Percentiles rank a stretch among this genome's conserved stretches.
These are phyloP conservation scores for Gillenia trifoliata DNA, from an alignment of 306 rosid species.

Conservation along the genomic window DNA sequence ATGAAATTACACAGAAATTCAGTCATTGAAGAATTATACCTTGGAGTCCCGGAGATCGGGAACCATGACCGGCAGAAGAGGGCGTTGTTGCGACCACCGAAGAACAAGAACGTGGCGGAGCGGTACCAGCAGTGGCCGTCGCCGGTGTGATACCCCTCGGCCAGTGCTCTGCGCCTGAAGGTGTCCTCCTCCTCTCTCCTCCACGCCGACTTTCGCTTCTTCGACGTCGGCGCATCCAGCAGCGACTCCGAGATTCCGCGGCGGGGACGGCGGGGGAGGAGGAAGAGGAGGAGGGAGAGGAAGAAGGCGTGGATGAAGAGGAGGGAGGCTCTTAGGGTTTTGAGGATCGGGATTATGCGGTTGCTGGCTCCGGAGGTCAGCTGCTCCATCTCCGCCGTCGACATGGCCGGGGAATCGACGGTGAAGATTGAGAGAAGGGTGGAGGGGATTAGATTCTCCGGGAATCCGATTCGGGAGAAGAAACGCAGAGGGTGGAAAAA, in stretches of 20 bases:
- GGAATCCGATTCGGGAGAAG: neutral
- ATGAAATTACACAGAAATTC: neutral
- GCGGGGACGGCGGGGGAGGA: conserved; percentile 63
- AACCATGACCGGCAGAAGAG: conserved; percentile 85
- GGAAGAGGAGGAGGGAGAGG: conserved; percentile 46
- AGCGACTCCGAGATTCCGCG: conserved; percentile 5
- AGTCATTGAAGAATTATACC: conserved; percentile 36
- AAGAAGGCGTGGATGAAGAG: conserved; percentile 55
- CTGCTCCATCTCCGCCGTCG: conserved; percentile 67
- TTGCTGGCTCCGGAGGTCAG: conserved; percentile 98
- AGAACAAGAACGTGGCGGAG: conserved; percentile 60
- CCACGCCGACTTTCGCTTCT: conserved; percentile 55
- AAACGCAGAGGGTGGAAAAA: neutral
- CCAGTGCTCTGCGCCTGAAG: conserved; percentile 63
- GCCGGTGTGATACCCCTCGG: conserved; percentile 48
- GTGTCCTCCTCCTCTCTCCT: conserved; percentile 83
- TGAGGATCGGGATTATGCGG: conserved; percentile 85
- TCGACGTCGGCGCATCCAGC: conserved; percentile 39
- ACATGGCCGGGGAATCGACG: conserved; percentile 36
- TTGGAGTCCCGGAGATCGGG: conserved; percentile 52
- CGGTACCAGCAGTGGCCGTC: conserved; percentile 43
- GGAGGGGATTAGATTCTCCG: neutral
- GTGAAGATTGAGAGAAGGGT: neutral
- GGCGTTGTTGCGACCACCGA: conserved; percentile 56
- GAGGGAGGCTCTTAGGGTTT: conserved; percentile 48